Conservation (phyloP, 306 rosid genomes). For the Ammopiptanthus mongolicus region DNA sequence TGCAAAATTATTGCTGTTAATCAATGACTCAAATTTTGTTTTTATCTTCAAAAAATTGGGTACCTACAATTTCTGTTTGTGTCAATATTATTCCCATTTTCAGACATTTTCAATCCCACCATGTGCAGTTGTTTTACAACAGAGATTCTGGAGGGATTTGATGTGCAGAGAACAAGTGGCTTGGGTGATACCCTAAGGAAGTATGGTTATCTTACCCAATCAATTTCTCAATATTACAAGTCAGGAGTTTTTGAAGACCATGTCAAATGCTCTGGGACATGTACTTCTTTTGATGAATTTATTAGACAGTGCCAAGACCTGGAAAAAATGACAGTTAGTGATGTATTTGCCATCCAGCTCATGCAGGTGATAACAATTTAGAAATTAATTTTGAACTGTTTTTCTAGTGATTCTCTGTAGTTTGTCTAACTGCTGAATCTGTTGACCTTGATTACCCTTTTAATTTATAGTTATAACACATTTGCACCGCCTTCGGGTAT, state of each 20-base stretch:
- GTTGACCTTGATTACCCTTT: neutral
- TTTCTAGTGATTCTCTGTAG: neutral
- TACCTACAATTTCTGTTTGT: neutral
- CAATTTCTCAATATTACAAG: conserved; percentile 71
- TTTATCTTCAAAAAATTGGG: neutral
- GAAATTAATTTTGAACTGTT: neutral
- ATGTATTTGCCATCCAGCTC: conserved; percentile 87
- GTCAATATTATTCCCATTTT: neutral
- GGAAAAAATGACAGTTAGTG: conserved; percentile 82
- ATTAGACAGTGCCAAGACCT: conserved; percentile 68
- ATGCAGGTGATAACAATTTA: conserved; percentile 66
- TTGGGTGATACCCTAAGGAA: conserved; percentile 84
- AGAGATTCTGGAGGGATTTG: conserved; percentile 93
- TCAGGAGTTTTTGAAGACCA: conserved; percentile 41
- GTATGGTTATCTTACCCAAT: conserved; percentile 81
- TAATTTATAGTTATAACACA: neutral
- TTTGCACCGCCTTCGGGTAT: neutral
- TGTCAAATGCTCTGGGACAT: conserved; percentile 30
- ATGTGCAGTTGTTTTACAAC: conserved; percentile 85
- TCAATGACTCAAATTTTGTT: neutral
- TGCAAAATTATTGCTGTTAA: neutral
- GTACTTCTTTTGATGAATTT: conserved; percentile 66
- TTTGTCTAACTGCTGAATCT: neutral
- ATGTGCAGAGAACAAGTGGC: conserved; percentile 85
- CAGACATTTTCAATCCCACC: conserved; percentile 5